Base-by-base conservation (phyloP, 306 rosid species). In the apple (Malus domestica) region DNA sequence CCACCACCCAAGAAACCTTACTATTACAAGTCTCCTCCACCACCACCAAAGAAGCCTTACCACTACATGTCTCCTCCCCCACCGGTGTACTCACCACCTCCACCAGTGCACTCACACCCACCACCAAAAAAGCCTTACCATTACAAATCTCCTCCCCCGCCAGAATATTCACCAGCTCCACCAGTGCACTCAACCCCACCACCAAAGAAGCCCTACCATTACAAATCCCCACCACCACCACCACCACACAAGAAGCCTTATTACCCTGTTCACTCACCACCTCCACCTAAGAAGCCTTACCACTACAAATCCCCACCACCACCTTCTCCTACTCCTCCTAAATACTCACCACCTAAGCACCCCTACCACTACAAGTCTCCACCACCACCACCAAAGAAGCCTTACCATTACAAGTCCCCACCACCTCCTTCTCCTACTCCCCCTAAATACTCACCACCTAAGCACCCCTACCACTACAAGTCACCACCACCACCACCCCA, bases 401-500 rank as follows among this genome's bases (percentile, higher is more conserved):
- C 35, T 5, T 33, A 33, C 35, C 35, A 33, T 1, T 76, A 76
- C 49, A 80, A 68, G 60, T 80, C 83, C 22, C 79, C 79, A 55
- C 73, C 79, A 3, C 80, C 67, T 42, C 73, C 79, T 0, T 25
- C 58, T 46, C 71, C 78, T 11, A 10, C 45, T 40, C 45, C 45
- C 12, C 45, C 45, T 40, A 40, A 40, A 40, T 40, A 32, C 52
- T 57, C 72, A 70, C 80, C 80, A 18, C 65, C 78, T 1, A 45
- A 65, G 40, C 5, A 66, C 3, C 78, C 82, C 0, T 22, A 78
- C 22, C 49, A 19, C 16, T 76, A 68, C 68, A 38, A 55, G 30
- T 67, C 75, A 2, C 69, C 82, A 10, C 79, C 79, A 3, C 79
- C 83, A 3, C 76, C 83, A 1, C 76, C 76, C 67, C 15, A 68